Evolutionary conservation across 768 basidiomycete species (phyloP).

Genomic region (Collybiopsis confluens): DNA sequence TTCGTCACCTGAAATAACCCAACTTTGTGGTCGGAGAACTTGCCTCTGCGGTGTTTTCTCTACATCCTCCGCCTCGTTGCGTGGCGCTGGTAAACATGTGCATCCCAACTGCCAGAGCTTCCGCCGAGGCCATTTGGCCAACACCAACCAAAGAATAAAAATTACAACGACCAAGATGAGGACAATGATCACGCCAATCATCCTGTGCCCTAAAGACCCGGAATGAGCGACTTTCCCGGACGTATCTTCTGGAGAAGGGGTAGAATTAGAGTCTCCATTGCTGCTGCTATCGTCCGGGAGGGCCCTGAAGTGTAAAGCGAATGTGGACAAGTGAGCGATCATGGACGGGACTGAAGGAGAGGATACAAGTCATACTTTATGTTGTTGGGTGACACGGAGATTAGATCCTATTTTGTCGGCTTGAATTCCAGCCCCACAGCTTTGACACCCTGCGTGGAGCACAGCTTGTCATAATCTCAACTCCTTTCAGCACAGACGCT

Average conservation of each 20-base stretch:
- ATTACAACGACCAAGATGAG: slow-evolving; percentile 28
- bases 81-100: slow-evolving; percentile 2
- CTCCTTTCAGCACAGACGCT: no score
- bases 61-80: not conserved
- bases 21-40: not conserved
- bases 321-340: not conserved
- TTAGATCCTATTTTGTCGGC: no score
- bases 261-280: not conserved
- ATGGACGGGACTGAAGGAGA: no score
- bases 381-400: no score
- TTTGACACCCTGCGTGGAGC: no score
- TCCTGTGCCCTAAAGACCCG: slow-evolving; percentile 33
- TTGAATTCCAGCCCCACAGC: no score
- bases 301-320: not conserved
- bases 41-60: not conserved
- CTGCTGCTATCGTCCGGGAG: not conserved
- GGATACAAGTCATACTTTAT: no score
- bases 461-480: no score
- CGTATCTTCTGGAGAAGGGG: not conserved
- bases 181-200: slow-evolving; percentile 43
- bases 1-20: not conserved
- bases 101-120: slow-evolving; percentile 12
- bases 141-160: slow-evolving; percentile 31
- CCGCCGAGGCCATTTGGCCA: slow-evolving; percentile 30
- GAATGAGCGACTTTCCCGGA: slow-evolving; percentile 17